phyloP scores from a whole-genome alignment of 2,329 filamentous ascomycete species.

The Dactylellina leptospora region DNA sequence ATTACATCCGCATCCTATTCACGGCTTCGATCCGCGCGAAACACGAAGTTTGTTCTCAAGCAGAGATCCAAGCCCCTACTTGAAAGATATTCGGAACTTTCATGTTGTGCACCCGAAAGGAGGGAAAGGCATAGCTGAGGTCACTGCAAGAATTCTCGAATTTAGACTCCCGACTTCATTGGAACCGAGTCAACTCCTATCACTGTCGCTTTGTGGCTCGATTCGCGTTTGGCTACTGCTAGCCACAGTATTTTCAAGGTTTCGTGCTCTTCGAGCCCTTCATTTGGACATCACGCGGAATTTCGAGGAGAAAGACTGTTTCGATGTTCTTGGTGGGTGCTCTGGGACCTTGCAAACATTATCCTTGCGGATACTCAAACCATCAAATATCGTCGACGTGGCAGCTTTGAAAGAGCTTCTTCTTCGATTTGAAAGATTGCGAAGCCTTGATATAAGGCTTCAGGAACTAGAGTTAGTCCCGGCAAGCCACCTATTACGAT shows the following conservation, averaged over 20 bases:
- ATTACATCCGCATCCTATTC: not conserved
- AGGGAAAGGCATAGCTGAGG: not conserved
- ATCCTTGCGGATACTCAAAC: slow-evolving; percentile 13
- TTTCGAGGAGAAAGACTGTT: not conserved
- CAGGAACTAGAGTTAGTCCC: not conserved
- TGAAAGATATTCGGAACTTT: slow-evolving; percentile 18
- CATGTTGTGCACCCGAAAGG: slow-evolving; percentile 17
- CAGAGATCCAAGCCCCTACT: not conserved
- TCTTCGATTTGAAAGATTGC: not conserved
- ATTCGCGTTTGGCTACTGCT: not conserved
- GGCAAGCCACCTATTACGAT: not conserved
- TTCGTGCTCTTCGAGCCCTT: slow-evolving; percentile 10
- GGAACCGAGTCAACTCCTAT: slow-evolving; percentile 4
- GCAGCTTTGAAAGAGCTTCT: not conserved
- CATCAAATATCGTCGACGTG: not conserved
- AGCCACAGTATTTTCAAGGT: not conserved
- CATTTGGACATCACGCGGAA: slow-evolving; percentile 11
- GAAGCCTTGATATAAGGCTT: slow-evolving; percentile 22
- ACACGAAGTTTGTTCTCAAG: not conserved
- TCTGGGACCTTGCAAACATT: slow-evolving; percentile 5
- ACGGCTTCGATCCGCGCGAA: slow-evolving; percentile 16
- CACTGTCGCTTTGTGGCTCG: slow-evolving; percentile 7
- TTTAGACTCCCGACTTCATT: not conserved
- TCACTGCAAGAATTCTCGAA: not conserved
- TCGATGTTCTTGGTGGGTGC: not conserved